phyloP scores from a whole-genome alignment of 2,329 filamentous ascomycete genomes.

The Cladosporium sp. region DNA sequence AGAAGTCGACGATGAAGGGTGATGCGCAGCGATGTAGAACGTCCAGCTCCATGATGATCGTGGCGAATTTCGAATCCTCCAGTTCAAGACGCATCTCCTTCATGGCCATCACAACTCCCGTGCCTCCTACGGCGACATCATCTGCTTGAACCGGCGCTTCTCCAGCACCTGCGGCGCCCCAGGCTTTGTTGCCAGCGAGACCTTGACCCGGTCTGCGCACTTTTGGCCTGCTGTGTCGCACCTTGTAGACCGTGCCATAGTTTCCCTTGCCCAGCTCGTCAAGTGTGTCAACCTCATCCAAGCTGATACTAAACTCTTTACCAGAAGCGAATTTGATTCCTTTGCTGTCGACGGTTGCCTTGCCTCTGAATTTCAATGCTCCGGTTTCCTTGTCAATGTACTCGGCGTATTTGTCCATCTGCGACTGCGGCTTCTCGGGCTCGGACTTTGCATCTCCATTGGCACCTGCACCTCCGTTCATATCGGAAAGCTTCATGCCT shows the following conservation, averaged over 20 bases:
- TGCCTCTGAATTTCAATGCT: slow-evolving; percentile 88
- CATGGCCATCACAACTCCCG: slow-evolving; percentile 93
- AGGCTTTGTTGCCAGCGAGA: slow-evolving; percentile 59
- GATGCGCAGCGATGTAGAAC: slow-evolving; percentile 93
- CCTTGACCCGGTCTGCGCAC: slow-evolving; percentile 62
- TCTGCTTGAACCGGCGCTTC: slow-evolving; percentile 23
- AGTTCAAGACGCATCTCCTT: slow-evolving; percentile 96
- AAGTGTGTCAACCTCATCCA: slow-evolving; percentile 91
- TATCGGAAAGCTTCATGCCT: slow-evolving; percentile 6
- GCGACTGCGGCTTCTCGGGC: slow-evolving; percentile 31
- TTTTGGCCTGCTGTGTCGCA: slow-evolving; percentile 75
- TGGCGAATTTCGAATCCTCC: slow-evolving; percentile 93
- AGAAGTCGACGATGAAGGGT: slow-evolving; percentile 97
- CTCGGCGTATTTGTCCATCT: slow-evolving; percentile 69
- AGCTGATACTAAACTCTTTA: slow-evolving; percentile 85
- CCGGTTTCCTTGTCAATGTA: slow-evolving; percentile 91
- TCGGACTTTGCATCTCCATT: slow-evolving; percentile 29
- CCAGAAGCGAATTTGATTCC: slow-evolving; percentile 93
- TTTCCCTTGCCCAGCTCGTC: slow-evolving; percentile 97
- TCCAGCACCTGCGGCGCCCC: slow-evolving; percentile 29
- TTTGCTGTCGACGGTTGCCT: slow-evolving; percentile 82
- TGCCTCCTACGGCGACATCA: slow-evolving; percentile 44
- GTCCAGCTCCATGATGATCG: slow-evolving; percentile 96
- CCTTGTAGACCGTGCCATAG: slow-evolving; percentile 97
- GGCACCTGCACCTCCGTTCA: slow-evolving; percentile 2